Conservation (phyloP, 129 eudicot genomes). For the Tagetes erecta region DNA sequence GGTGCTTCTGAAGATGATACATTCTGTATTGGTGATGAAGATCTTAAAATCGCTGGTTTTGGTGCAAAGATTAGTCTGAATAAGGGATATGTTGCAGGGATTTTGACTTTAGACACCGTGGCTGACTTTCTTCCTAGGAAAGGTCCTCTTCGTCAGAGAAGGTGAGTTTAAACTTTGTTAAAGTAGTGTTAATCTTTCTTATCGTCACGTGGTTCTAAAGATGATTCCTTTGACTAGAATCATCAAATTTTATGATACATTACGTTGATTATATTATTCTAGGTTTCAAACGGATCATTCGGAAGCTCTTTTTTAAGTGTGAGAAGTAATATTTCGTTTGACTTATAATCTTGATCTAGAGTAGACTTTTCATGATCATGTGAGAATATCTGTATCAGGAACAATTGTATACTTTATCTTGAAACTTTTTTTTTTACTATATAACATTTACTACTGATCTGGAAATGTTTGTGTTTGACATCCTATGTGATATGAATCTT, state of each 20-base stretch:
- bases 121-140: slow-evolving; percentile 97
- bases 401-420: not conserved
- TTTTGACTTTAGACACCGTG: slow-evolving; percentile 87
- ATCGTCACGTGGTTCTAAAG: not conserved
- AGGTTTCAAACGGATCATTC: not conserved
- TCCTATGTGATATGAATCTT: slow-evolving; percentile 10
- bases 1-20: slow-evolving; percentile 58
- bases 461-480: not conserved
- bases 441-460: not conserved
- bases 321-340: not conserved
- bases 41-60: slow-evolving; percentile 72
- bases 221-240: not conserved
- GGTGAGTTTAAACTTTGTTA: slow-evolving; percentile 44
- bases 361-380: not conserved
- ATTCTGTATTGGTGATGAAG: slow-evolving; percentile 65
- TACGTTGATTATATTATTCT: not conserved
- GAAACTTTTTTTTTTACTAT: not conserved
- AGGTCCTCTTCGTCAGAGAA: slow-evolving; percentile 93
- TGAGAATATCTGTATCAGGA: too few species aligned
- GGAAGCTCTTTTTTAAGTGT: not conserved
- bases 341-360: not conserved
- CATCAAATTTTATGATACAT: not conserved
- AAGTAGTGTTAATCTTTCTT: slow-evolving; percentile 14
- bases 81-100: slow-evolving; percentile 88
- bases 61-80: slow-evolving; percentile 75